A percentile compares a stretch with the other conserved stretches of the same genome.
Evolutionary conservation across 306 rosid genomes (phyloP).

Genomic region (Vigna angularis): DNA sequence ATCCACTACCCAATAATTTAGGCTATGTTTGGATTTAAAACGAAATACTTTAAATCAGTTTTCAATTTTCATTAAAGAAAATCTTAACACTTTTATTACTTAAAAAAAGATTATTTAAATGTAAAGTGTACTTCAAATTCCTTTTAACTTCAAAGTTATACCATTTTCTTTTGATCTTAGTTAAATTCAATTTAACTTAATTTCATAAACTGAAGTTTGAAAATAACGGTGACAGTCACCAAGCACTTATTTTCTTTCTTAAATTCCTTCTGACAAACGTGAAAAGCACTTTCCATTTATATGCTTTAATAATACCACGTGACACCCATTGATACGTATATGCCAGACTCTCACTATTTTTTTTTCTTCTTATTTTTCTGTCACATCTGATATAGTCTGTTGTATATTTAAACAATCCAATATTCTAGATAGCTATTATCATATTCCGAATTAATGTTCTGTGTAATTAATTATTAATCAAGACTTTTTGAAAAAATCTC

Average conservation of each 20-base stretch:
- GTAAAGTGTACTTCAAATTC: too few relatives aligned
- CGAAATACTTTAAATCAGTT: too few relatives aligned
- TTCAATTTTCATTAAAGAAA: too few relatives aligned
- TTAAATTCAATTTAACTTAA: too few relatives aligned
- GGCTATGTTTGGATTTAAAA: background rate
- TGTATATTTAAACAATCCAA: background rate
- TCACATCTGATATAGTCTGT: conserved; percentile 12
- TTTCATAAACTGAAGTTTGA: background rate
- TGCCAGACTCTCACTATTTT: background rate
- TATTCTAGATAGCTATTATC: background rate
- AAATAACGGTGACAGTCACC: background rate
- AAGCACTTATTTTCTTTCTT: background rate
- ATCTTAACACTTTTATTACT: too few relatives aligned
- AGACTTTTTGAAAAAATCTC: background rate
- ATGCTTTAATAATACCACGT: conserved; percentile 3
- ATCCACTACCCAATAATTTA: background rate
- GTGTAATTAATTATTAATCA: background rate
- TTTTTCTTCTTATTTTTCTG: background rate
- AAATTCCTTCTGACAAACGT: background rate
- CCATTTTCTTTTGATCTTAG: too few relatives aligned
- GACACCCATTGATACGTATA: conserved; percentile 1
- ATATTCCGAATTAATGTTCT: background rate
- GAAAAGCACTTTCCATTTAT: conserved; percentile 5
- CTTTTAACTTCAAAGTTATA: too few relatives aligned
- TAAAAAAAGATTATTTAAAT: too few relatives aligned